Conservation (phyloP, 2,329 filamentous ascomycete species). For the Cordyceps cicadae region DNA sequence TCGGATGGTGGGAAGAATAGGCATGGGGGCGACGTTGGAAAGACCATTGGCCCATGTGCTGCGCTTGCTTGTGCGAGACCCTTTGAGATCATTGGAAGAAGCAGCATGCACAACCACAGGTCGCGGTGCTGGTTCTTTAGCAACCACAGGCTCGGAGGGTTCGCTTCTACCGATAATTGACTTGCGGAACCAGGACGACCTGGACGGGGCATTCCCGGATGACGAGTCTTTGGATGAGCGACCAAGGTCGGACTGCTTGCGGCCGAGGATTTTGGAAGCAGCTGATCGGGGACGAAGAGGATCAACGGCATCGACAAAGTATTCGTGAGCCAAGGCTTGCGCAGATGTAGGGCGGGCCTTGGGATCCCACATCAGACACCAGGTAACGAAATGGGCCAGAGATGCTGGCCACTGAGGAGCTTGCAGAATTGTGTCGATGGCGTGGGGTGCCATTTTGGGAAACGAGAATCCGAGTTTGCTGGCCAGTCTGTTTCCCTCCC, state of each 20-base stretch:
- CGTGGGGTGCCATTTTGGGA: constrained; percentile 97
- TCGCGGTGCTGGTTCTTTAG: constrained; percentile 40
- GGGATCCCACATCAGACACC: constrained; percentile 98
- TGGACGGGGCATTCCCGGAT: constrained; percentile 59
- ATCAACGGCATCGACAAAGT: constrained; percentile 86
- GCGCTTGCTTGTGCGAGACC: constrained; percentile 59
- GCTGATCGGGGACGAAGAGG: constrained; percentile 88
- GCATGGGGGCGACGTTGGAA: constrained; percentile 79
- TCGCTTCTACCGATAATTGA: constrained; percentile 80
- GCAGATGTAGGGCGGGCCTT: constrained; percentile 83
- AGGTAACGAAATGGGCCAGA: constrained; percentile 88
- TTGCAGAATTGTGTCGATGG: constrained; percentile 89
- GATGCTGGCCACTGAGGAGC: constrained; percentile 84
- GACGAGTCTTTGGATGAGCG: constrained; percentile 54
- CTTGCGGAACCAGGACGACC: constrained; percentile 95
- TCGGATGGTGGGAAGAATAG: constrained; percentile 86
- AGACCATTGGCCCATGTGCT: constrained; percentile 87
- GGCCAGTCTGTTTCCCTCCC: constrained; percentile 83
- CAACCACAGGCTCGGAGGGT: constrained; percentile 51
- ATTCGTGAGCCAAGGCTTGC: constrained; percentile 92
- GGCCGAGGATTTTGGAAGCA: constrained; percentile 71
- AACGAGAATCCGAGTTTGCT: constrained; percentile 98
- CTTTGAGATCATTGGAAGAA: constrained; percentile 33
- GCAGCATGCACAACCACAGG: constrained; percentile 37
- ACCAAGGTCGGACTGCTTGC: constrained; percentile 80